A percentile compares a stretch with the other conserved stretches of the same genome.
phyloP scores from a whole-genome alignment of 192 early-diverging fungal species.

The Coemansia sp. region DNA sequence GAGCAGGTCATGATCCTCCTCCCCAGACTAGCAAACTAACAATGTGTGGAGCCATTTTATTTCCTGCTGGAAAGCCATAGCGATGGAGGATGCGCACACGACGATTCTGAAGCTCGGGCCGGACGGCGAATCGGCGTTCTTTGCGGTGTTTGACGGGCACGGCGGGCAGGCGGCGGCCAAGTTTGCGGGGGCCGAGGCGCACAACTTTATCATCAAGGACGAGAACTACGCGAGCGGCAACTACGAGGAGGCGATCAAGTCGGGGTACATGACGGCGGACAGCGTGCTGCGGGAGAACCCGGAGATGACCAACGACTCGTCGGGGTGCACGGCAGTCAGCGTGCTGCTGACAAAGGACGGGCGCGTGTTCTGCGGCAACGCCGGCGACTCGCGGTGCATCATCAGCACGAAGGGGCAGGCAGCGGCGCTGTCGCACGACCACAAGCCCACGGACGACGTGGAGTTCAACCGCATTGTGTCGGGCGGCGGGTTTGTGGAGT shows the following conservation, averaged over 20 bases:
- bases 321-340: constrained; percentile 96
- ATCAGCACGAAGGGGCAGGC: constrained; percentile 75
- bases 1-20: neutral
- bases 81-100: constrained; percentile 98
- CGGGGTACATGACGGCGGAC: constrained; percentile 80
- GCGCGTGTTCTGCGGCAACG: constrained; percentile 77
- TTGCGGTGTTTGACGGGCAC: constrained; percentile 98
- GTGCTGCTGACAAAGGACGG: constrained; percentile 81
- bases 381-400: constrained; percentile 93
- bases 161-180: constrained; percentile 83
- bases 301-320: constrained; percentile 72
- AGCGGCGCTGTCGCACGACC: constrained; percentile 80
- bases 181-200: constrained; percentile 75
- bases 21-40: no score
- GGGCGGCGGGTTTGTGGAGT: constrained; percentile 97
- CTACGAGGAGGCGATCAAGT: constrained; percentile 72
- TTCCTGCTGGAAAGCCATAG: constrained; percentile 33
- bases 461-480: constrained; percentile 82
- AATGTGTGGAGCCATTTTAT: neutral
- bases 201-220: constrained; percentile 63
- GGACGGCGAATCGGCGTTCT: constrained; percentile 71
- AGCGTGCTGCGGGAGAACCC: constrained; percentile 73
- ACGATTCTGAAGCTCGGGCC: constrained; percentile 67
- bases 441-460: constrained; percentile 86
- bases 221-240: constrained; percentile 64